Base-by-base conservation (phyloP, 2,329 filamentous ascomycete genomes). In the Exophiala spinifera region DNA sequence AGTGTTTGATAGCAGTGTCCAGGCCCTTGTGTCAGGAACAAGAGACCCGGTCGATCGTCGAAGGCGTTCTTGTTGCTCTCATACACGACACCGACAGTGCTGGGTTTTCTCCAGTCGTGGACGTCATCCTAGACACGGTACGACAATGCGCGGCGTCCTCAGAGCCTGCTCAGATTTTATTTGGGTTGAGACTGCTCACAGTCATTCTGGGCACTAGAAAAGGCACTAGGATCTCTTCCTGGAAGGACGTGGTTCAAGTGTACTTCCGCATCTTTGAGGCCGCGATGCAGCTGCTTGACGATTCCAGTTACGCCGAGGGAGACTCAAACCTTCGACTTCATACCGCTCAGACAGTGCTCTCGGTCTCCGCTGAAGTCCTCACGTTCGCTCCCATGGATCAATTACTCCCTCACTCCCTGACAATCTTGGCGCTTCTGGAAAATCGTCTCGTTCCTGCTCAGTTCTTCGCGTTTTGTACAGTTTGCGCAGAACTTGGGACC, bases 381-480 rank as follows among this genome's bases (percentile, higher is more conserved):
- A 85, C 89, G 62, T 80, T 84, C 61, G 87, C 90, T 4, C 85
- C 91, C 1, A 84, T 96, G 67, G 89, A 95, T 63, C 80, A 86
- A 5, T 74, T 95, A 33, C 84, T 95, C 39, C 82, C 88, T 1
- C 80, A 82, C 34, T 80, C 91, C 53, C 79, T 82, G 14, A 72
- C 82, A 3, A 77, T 95, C 43, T 81, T 83, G 67, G 82, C 86
- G 31, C 74, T 76, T 3, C 73, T 95, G 45, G 84, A 82, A 3
- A 80, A 80, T 48, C 83, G 87, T 42, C 79, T 79, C 1, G 79
- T 91, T 64, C 82, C 86, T 65, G 72, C 72, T 48, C 86, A 85
- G 75, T 97, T 96, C 68, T 79, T 97, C 40, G 80, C 85, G 0
- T 96, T 97, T 70, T 96, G 90, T 70, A 86, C 86, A 13, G 85